Evolutionary conservation across 176 grass and related monocot species (phyloP), one percentile per base, ranked within the genome.

Genomic region (Coix lacrymajobi): DNA sequence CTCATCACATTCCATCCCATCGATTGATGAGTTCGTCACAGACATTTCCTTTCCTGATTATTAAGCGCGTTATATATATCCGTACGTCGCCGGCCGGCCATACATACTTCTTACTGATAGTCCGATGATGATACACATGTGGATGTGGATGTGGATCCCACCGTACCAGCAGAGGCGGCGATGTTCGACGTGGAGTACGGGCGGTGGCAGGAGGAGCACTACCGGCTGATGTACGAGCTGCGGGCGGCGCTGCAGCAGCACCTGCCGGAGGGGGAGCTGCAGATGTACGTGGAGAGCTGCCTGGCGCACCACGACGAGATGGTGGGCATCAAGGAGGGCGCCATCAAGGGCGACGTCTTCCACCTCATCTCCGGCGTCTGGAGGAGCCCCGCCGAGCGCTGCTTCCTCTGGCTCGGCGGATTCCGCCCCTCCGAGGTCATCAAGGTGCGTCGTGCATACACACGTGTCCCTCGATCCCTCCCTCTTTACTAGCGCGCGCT

Each of bases 371-470:
- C 96, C 88, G 96, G 93, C 80, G 74, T 93, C 81, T 99, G 91
- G 93, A 85, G 76, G 91, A 96, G 91, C 41, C 96, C 96, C 30
- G 93, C 91, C 41, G 93, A 99, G 93, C 93, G 96, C 72, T 96
- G 96, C 87, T 99, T 99, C 93, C 94, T 99, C 83, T 99, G 96
- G 96, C 89, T 99, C 56, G 96, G 96, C 49, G 96, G 89, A 17
- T 96, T 99, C 82, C 93, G 96, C 14, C 96, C 96, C 48, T 99
- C 96, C 25, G 96, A 96, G 45, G 77, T 96, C 86, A 90, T 99
- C 83, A 99, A 99, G 96, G 96, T 99, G 49, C 62, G 82, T 3
- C 62, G 82, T 3, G 1, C 22, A 9, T 19, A n/a, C 9, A 28
- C 75, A 33, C 60, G 58, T 65, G 60, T 20, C 16, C 29, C 2